These are phyloP conservation scores for Cochlearia excelsa DNA, from an alignment of 345 rosid genomes.

Conservation along the genomic window DNA sequence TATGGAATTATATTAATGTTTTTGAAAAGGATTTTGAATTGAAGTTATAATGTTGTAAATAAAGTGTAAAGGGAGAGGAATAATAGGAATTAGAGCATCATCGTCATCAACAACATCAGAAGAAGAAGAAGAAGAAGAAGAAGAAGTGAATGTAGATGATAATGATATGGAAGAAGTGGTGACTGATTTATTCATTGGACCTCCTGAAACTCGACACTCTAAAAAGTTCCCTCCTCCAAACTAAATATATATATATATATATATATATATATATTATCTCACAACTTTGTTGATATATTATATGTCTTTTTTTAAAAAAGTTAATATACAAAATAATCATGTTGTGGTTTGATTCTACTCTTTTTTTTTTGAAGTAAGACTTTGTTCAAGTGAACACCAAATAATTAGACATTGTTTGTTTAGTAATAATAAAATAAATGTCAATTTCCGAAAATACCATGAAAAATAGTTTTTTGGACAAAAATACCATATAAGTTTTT, in stretches of 20 bases:
- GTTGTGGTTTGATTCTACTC: too few species aligned
- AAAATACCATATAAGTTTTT: too few species aligned
- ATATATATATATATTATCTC: neutral
- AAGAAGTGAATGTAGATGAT: constrained; percentile 22
- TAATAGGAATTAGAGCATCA: neutral
- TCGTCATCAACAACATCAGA: constrained; percentile 17
- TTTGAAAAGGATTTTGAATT: constrained; percentile 3
- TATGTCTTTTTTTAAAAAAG: neutral
- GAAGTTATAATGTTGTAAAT: constrained; percentile 24
- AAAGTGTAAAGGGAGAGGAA: constrained; percentile 40
- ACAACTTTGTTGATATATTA: neutral
- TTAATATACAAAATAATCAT: too few species aligned
- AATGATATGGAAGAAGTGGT: constrained; percentile 63
- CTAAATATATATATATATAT: constrained; percentile 16
- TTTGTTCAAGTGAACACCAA: too few species aligned
- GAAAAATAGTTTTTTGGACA: too few species aligned
- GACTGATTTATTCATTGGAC: constrained; percentile 77
- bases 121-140: neutral
- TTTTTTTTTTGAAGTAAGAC: too few species aligned
- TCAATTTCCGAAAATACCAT: too few species aligned
- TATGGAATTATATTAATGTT: neutral
- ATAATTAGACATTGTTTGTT: too few species aligned
- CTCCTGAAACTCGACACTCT: constrained; percentile 43
- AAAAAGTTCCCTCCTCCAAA: constrained; percentile 32
- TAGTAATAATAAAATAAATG: too few species aligned